Conservation (phyloP, 2,329 filamentous ascomycete genomes). For the Dactylonectria estremocensis region DNA sequence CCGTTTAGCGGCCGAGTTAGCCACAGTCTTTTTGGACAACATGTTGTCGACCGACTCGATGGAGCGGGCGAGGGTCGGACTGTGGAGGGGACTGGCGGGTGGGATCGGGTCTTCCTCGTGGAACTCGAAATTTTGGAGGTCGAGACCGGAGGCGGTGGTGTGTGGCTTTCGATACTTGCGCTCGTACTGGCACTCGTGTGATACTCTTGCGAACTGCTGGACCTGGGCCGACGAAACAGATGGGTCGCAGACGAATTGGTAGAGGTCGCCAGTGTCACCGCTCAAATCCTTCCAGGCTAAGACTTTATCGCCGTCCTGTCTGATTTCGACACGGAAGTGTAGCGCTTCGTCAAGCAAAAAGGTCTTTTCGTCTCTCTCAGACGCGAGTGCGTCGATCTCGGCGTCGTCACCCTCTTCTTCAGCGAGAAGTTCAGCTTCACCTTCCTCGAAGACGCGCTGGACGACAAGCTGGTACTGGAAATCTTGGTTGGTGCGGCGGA, state of each 20-base stretch:
- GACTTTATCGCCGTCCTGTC: slow-evolving; percentile 86
- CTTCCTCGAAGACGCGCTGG: slow-evolving; percentile 97
- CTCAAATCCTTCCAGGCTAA: slow-evolving; percentile 96
- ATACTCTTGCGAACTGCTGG: slow-evolving; percentile 84
- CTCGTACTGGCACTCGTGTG: slow-evolving; percentile 97
- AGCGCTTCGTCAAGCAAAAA: slow-evolving; percentile 95
- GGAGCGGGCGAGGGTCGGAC: slow-evolving; percentile 68
- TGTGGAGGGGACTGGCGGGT: slow-evolving; percentile 74
- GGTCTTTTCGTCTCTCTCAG: slow-evolving; percentile 95
- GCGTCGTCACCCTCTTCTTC: slow-evolving; percentile 91
- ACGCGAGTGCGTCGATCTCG: slow-evolving; percentile 79
- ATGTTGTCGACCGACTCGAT: slow-evolving; percentile 72
- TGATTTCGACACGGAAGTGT: slow-evolving; percentile 87
- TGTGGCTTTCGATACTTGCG: slow-evolving; percentile 89
- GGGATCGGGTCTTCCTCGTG: slow-evolving; percentile 74
- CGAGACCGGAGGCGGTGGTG: slow-evolving; percentile 84
- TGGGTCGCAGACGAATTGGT: slow-evolving; percentile 94
- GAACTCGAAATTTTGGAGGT: slow-evolving; percentile 89
- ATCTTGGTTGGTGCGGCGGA: slow-evolving; percentile 93
- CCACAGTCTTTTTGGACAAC: slow-evolving; percentile 63
- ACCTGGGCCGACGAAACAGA: slow-evolving; percentile 80
- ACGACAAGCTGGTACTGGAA: slow-evolving; percentile 98
- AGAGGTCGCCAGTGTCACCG: slow-evolving; percentile 94
- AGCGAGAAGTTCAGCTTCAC: slow-evolving; percentile 90
- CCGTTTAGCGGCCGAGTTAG: slow-evolving; percentile 65